A percentile compares a stretch with the other conserved stretches of the same genome.
Evolutionary conservation across 225 moss, liverwort and hornwort genomes (phyloP).

Genomic region (Pleurozium schreberi): DNA sequence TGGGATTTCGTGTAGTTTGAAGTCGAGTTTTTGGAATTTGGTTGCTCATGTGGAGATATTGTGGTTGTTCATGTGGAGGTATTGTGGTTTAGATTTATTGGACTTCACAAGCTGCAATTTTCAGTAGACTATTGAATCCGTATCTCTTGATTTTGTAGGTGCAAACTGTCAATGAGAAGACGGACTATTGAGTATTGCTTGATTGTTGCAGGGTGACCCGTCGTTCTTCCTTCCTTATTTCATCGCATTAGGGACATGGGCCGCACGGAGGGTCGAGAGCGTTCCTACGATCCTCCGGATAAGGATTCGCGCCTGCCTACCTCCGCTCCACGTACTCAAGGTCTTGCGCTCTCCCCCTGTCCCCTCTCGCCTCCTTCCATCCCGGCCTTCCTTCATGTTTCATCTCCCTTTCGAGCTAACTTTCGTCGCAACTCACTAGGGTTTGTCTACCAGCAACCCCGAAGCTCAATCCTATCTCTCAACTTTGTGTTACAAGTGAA

Average conservation of each 20-base stretch:
- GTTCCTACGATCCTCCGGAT: neutral
- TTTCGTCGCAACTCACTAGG: neutral
- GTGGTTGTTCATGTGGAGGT: neutral
- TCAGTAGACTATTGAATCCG: no score
- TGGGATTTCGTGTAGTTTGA: no score
- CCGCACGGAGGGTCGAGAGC: neutral
- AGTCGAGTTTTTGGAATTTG: neutral
- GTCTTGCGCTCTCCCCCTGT: neutral
- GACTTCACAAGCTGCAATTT: neutral
- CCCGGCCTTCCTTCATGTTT: neutral
- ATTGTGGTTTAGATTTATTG: neutral
- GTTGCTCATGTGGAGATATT: neutral
- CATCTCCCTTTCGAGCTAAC: no score
- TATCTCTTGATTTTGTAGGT: neutral
- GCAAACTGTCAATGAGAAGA: neutral
- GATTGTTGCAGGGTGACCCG: neutral
- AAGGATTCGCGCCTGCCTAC: neutral
- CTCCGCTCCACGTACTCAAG: neutral
- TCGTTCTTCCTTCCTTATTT: neutral
- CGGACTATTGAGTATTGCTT: neutral
- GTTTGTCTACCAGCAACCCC: neutral
- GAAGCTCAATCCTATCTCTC: neutral
- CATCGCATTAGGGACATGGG: neutral
- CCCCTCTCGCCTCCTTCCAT: neutral
- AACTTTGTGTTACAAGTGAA: neutral